phyloP scores from a whole-genome alignment of 2,329 filamentous ascomycete species.

The Madurella fahalii region DNA sequence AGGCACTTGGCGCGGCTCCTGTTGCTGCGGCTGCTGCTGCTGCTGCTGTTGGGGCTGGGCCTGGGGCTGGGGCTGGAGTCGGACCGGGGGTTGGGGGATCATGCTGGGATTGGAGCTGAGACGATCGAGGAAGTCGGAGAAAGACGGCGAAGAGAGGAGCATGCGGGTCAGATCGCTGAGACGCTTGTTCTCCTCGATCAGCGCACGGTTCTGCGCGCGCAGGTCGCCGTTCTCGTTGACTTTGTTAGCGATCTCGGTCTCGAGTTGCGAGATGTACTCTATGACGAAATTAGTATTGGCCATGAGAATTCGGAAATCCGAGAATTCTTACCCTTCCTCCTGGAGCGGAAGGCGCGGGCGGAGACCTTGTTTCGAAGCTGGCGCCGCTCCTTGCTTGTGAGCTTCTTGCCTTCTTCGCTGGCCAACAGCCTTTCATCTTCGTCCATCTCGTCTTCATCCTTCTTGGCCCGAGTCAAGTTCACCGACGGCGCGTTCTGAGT shows the following conservation, averaged over 20 bases:
- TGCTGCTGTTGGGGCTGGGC: slow-evolving; percentile 3
- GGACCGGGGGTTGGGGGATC: slow-evolving; percentile 27
- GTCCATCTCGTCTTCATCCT: slow-evolving; percentile 98
- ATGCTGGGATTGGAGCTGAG: slow-evolving; percentile 57
- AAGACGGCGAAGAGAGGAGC: slow-evolving; percentile 75
- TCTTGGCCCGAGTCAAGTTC: slow-evolving; percentile 71
- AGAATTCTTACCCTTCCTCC: slow-evolving; percentile 78
- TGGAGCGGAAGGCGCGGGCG: slow-evolving; percentile 92
- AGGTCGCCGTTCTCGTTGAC: slow-evolving; percentile 79
- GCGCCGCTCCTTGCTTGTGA: slow-evolving; percentile 95
- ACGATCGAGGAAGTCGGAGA: slow-evolving; percentile 74
- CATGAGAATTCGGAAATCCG: neutral
- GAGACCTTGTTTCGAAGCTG: slow-evolving; percentile 99
- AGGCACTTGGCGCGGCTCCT: slow-evolving; percentile 42
- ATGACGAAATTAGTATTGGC: slow-evolving; percentile 44
- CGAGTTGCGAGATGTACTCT: slow-evolving; percentile 97
- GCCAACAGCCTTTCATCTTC: slow-evolving; percentile 90
- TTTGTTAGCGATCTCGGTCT: slow-evolving; percentile 80
- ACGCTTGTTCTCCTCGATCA: slow-evolving; percentile 81
- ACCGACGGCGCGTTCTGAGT: slow-evolving; percentile 51
- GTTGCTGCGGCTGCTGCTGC: neutral
- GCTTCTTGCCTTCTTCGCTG: slow-evolving; percentile 98
- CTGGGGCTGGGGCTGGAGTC: neutral
- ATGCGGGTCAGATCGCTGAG: slow-evolving; percentile 74
- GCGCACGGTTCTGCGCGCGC: slow-evolving; percentile 72